A percentile compares a stretch with the other conserved stretches of the same genome.
phyloP scores from a whole-genome alignment of 306 rosid species.

The Castanea crenata region DNA sequence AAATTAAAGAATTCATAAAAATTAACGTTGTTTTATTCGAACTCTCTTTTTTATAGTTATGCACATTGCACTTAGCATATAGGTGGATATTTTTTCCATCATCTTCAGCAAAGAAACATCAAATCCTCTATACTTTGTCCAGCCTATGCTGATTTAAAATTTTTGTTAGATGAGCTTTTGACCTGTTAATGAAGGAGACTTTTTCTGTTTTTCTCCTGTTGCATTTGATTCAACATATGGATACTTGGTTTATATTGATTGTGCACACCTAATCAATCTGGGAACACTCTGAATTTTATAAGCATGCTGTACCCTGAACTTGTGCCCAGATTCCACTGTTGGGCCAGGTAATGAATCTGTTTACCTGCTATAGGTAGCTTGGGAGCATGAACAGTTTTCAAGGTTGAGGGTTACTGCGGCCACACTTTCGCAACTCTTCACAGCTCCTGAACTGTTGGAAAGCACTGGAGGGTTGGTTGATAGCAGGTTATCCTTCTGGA shows the following conservation, averaged over 20 bases:
- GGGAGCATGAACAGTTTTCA: constrained; percentile 99
- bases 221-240: neutral
- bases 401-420: constrained; percentile 97
- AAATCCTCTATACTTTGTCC: too few species aligned
- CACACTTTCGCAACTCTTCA: constrained; percentile 76
- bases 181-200: too few species aligned
- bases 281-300: constrained; percentile 6
- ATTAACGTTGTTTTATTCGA: neutral
- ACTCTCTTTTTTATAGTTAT: neutral
- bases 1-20: neutral
- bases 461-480: constrained; percentile 86
- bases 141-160: too few species aligned
- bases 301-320: constrained; percentile 1
- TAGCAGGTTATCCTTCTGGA: constrained; percentile 56
- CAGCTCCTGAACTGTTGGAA: constrained; percentile 83
- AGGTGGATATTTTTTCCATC: too few species aligned
- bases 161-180: too few species aligned
- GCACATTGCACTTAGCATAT: too few species aligned
- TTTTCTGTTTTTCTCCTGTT: neutral
- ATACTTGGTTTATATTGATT: neutral
- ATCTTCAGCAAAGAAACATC: too few species aligned
- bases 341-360: constrained; percentile 38
- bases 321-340: constrained; percentile 14
- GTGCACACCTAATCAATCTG: constrained; percentile 2
- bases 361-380: constrained; percentile 86